These are phyloP conservation scores for Ascochyta fabae DNA, from an alignment of 2,329 filamentous ascomycete genomes.

Conservation along the genomic window DNA sequence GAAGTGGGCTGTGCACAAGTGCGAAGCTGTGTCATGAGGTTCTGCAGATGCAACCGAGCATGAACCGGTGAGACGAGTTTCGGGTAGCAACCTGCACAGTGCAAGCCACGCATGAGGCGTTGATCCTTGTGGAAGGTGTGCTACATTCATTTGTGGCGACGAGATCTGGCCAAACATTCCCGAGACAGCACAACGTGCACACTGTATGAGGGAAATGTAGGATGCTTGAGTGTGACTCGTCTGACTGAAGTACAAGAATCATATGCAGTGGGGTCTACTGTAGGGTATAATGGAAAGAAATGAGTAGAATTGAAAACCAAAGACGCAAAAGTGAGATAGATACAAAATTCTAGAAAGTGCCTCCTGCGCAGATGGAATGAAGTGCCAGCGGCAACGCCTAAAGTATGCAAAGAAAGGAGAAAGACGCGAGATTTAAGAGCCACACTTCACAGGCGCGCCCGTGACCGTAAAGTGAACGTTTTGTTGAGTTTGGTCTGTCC, in stretches of 20 bases:
- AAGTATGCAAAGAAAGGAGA: background rate
- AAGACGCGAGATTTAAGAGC: background rate
- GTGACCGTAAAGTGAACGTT: background rate
- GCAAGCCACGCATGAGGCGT: constrained; percentile 6
- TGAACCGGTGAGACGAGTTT: constrained; percentile 4
- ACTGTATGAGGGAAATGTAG: background rate
- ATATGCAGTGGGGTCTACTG: constrained; percentile 2
- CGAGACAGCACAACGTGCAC: background rate
- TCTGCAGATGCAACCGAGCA: constrained; percentile 9
- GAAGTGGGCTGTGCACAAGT: constrained; percentile 21
- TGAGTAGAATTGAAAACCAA: constrained; percentile 24
- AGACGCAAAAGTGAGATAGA: constrained; percentile 18
- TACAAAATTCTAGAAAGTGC: constrained; percentile 24
- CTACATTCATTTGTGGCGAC: background rate
- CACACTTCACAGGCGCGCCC: background rate
- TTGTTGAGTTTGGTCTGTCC: background rate
- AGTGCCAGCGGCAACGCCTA: background rate
- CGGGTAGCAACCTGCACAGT: constrained; percentile 1
- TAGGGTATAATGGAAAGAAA: background rate
- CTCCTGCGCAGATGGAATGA: background rate
- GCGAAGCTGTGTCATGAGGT: constrained; percentile 19
- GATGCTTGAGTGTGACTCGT: background rate
- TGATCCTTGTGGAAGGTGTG: background rate
- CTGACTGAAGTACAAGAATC: background rate
- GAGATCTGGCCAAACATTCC: background rate